Conservation (phyloP, 2,329 filamentous ascomycete species). For the Phaeosphaeriaceae sp. region DNA sequence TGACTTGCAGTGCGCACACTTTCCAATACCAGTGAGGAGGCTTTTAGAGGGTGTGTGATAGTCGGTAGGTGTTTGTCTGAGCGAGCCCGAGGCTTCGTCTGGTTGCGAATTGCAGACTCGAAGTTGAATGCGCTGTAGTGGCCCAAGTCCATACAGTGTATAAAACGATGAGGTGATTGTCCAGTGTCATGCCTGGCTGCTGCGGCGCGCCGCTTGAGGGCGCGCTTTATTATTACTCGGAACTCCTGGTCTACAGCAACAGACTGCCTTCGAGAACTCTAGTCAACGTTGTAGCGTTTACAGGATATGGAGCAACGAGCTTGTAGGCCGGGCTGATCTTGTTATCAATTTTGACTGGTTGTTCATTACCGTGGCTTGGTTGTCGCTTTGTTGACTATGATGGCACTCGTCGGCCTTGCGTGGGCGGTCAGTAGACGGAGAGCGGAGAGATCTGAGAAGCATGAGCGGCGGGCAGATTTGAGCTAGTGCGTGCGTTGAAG, state of each 20-base stretch:
- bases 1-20: constrained; percentile 20
- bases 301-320: background rate
- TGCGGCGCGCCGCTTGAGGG: background rate
- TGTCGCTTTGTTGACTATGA: background rate
- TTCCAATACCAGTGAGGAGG: constrained; percentile 28
- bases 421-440: background rate
- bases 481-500: background rate
- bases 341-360: background rate
- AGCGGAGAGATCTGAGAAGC: background rate
- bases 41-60: constrained; percentile 20
- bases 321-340: background rate
- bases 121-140: background rate
- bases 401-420: background rate
- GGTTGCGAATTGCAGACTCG: background rate
- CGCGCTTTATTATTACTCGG: background rate
- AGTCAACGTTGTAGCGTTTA: background rate
- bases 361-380: background rate
- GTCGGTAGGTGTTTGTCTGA: constrained; percentile 9
- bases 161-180: background rate
- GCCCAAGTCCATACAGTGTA: background rate
- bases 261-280: background rate
- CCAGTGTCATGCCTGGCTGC: background rate
- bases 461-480: background rate
- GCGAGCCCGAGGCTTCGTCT: background rate
- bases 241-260: background rate